phyloP scores from a whole-genome alignment of 352 stramenopile species.

The Globisporangium mamillatum region DNA sequence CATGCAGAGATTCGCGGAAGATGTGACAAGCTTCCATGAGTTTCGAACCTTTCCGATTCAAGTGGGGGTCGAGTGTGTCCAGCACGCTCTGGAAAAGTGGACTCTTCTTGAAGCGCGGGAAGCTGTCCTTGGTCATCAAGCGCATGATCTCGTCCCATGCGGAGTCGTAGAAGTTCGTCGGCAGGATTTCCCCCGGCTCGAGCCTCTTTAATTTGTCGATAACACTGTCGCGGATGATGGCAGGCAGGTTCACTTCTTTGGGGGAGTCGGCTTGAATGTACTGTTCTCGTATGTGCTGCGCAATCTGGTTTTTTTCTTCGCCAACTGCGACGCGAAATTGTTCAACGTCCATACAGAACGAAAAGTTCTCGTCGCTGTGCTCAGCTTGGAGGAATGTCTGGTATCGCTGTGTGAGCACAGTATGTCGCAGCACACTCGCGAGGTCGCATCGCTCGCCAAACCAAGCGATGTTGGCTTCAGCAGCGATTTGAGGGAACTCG shows the following conservation, averaged over 20 bases:
- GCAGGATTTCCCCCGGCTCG: constrained; percentile 23
- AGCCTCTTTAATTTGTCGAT: constrained; percentile 31
- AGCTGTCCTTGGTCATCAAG: constrained; percentile 81
- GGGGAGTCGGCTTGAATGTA: constrained; percentile 57
- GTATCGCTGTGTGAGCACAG: constrained; percentile 55
- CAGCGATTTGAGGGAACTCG: constrained; percentile 53
- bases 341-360: constrained; percentile 70
- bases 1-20: constrained; percentile 69
- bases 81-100: constrained; percentile 60
- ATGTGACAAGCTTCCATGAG: constrained; percentile 62
- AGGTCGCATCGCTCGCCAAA: constrained; percentile 68
- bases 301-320: constrained; percentile 29
- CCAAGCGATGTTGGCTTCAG: constrained; percentile 75
- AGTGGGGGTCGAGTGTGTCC: constrained; percentile 57
- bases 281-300: constrained; percentile 42
- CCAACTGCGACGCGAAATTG: constrained; percentile 33
- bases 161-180: constrained; percentile 47
- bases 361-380: constrained; percentile 79
- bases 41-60: constrained; percentile 61
- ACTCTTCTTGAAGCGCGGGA: constrained; percentile 79
- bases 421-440: constrained; percentile 56
- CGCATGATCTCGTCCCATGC: constrained; percentile 75
- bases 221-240: constrained; percentile 50
- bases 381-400: constrained; percentile 65
- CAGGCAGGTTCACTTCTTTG: constrained; percentile 74